Conservation (phyloP, 805 yeast genomes). For the Jamesozyma piceae region DNA sequence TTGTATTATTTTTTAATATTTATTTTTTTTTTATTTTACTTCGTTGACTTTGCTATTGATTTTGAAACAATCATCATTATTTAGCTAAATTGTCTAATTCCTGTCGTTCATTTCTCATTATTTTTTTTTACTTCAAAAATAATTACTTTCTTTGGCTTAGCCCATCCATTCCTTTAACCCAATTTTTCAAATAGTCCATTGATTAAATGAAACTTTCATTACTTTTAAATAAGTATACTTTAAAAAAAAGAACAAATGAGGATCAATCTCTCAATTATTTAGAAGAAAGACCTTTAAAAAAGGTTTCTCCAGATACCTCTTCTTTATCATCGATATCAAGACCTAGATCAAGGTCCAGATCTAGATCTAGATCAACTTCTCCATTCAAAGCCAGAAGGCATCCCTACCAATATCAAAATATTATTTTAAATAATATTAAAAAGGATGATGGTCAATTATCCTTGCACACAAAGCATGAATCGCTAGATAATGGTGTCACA, state of each 20-base stretch:
- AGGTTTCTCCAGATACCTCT: neutral
- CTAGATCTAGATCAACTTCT: conserved; percentile 2
- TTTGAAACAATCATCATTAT: too few species aligned
- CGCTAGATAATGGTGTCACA: conserved; percentile 1
- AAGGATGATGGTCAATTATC: neutral
- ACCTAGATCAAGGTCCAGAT: neutral
- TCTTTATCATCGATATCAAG: neutral
- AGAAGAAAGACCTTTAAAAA: conserved; percentile 1
- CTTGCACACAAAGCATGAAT: conserved; percentile 2
- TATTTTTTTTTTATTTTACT: neutral
- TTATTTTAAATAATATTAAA: neutral
- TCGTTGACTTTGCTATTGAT: neutral
- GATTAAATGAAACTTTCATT: conserved; percentile 5
- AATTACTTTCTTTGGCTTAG: conserved; percentile 1
- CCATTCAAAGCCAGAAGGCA: conserved; percentile 4
- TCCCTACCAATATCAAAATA: conserved; percentile 1
- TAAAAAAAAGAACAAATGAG: conserved; percentile 8
- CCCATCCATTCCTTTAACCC: conserved; percentile 5
- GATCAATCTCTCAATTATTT: neutral
- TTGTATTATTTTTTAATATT: neutral
- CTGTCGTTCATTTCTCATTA: too few species aligned
- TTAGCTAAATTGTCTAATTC: too few species aligned
- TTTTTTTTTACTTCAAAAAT: too few species aligned
- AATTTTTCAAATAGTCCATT: neutral
- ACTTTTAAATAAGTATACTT: neutral